Percentiles rank a stretch among this genome's conserved stretches.
phyloP scores from a whole-genome alignment of 78 protist species.

The Blattamonas nauphoetae region DNA sequence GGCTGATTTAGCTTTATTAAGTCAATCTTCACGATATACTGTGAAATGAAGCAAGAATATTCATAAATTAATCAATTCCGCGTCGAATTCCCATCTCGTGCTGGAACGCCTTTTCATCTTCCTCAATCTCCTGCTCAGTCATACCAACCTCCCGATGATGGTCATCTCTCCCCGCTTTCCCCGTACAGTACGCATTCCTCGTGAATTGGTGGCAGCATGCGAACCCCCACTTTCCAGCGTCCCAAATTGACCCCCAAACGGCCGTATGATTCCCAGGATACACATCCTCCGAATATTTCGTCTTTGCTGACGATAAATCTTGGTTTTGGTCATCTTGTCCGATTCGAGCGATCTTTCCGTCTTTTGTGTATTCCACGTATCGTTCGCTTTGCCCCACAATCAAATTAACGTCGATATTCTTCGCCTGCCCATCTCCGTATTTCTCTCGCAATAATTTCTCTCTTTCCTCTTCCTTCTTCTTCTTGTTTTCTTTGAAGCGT shows the following conservation, averaged over 20 bases:
- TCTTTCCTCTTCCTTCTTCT: neutral
- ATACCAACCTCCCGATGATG: neutral
- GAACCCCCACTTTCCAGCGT: conserved; percentile 79
- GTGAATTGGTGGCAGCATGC: conserved; percentile 63
- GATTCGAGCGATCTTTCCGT: conserved; percentile 51
- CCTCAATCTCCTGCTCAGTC: neutral
- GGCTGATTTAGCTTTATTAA: no score
- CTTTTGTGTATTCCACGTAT: conserved; percentile 72
- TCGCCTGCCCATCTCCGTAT: conserved; percentile 73
- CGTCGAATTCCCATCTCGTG: no score
- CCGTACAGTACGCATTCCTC: conserved; percentile 65
- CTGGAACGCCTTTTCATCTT: neutral
- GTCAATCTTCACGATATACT: no score
- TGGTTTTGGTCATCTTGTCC: conserved; percentile 29
- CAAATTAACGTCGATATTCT: conserved; percentile 34
- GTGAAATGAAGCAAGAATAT: no score
- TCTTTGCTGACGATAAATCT: neutral
- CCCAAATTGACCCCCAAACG: conserved; percentile 89
- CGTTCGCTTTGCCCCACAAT: conserved; percentile 68
- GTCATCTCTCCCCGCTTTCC: conserved; percentile 55
- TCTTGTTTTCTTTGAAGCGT: neutral
- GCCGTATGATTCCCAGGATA: conserved; percentile 59
- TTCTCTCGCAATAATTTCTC: conserved; percentile 24
- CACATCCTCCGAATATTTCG: conserved; percentile 75
- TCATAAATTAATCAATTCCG: no score